phyloP scores from a whole-genome alignment of 169 alveolate species.

The Eimeria acervulina region DNA sequence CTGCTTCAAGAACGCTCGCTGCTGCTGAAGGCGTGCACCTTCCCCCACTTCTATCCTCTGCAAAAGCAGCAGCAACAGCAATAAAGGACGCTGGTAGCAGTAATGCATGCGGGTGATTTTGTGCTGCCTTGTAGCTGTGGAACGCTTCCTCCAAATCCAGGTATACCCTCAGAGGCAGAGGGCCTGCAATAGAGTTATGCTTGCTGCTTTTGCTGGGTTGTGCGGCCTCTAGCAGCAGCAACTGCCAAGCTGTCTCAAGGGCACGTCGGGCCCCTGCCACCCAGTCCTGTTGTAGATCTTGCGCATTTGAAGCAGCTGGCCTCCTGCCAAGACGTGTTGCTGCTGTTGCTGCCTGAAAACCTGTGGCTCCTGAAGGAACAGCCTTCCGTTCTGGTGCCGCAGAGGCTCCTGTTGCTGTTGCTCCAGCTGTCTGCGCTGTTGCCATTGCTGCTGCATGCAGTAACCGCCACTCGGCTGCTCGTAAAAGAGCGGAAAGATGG shows the following conservation, averaged over 20 bases:
- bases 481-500: slow-evolving; percentile 16
- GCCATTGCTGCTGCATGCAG: background rate
- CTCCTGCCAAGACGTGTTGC: background rate
- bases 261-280: background rate
- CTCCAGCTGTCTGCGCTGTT: background rate
- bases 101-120: background rate
- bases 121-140: slow-evolving; percentile 10
- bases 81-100: slow-evolving; percentile 2
- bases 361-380: background rate
- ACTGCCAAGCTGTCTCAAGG: background rate
- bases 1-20: background rate
- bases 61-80: slow-evolving; percentile 8
- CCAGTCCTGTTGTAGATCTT: background rate
- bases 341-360: background rate
- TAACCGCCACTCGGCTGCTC: slow-evolving; percentile 42
- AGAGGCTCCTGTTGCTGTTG: background rate
- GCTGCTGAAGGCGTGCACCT: background rate
- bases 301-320: background rate
- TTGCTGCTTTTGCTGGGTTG: background rate
- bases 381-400: background rate
- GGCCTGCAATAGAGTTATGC: background rate
- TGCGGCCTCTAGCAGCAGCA: slow-evolving; percentile 21
- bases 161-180: background rate
- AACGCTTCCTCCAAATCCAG: background rate
- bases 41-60: background rate